Conservation (phyloP, 2,329 filamentous ascomycete genomes). For the Parascedosporium putredinis region DNA sequence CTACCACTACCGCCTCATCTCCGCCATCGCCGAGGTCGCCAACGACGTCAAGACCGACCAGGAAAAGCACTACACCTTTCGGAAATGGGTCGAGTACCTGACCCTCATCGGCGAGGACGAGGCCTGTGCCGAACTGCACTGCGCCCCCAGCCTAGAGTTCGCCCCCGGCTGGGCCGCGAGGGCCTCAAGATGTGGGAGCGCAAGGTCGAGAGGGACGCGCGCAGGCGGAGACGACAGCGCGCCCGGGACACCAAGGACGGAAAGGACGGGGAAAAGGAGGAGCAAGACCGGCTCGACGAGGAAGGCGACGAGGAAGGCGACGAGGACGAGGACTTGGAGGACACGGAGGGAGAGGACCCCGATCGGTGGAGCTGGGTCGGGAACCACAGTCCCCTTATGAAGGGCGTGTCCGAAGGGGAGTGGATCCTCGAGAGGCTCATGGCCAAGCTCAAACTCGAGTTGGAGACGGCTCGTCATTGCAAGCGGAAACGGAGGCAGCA, state of each 20-base stretch:
- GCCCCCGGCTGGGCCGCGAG: background rate
- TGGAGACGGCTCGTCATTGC: slow-evolving; percentile 30
- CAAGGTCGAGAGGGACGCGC: slow-evolving; percentile 1
- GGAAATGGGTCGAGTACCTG: slow-evolving; percentile 81
- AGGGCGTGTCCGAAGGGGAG: slow-evolving; percentile 55
- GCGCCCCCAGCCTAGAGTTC: slow-evolving; percentile 10
- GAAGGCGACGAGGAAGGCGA: background rate
- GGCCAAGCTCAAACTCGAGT: slow-evolving; percentile 43
- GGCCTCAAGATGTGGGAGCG: slow-evolving; percentile 5
- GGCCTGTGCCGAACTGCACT: slow-evolving; percentile 36
- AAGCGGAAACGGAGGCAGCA: background rate
- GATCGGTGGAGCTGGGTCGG: slow-evolving; percentile 47
- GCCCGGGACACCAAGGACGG: no score
- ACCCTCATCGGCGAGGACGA: slow-evolving; percentile 63
- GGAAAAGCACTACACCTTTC: slow-evolving; percentile 58
- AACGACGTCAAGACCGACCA: slow-evolving; percentile 47
- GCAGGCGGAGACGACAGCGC: no score
- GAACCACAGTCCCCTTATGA: slow-evolving; percentile 58
- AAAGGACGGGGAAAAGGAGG: no score
- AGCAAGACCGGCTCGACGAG: background rate
- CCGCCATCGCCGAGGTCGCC: slow-evolving; percentile 58
- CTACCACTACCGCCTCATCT: slow-evolving; percentile 52
- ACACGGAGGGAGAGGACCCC: slow-evolving; percentile 6
- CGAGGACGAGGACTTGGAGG: background rate
- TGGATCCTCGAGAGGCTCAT: slow-evolving; percentile 62